phyloP scores from a whole-genome alignment of 202 grass and related monocot genomes.

The Schoenoplectus tabernaemontani region DNA sequence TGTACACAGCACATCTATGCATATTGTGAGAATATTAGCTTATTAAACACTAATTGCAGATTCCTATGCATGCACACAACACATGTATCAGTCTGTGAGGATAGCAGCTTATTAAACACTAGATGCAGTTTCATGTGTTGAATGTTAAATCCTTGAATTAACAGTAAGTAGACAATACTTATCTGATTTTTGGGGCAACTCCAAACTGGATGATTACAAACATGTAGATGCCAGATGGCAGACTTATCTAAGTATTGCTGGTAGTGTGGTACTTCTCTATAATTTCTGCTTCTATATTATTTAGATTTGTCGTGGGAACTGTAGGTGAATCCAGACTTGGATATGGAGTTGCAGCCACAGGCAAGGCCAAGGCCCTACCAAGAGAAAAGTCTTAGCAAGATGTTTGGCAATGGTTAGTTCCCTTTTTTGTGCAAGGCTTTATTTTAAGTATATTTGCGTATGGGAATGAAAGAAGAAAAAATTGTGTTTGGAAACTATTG shows the following conservation, averaged over 20 bases:
- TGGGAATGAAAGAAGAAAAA: not conserved
- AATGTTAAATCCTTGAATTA: not conserved
- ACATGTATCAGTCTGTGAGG: no score
- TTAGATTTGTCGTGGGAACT: no score
- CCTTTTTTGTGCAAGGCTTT: not conserved
- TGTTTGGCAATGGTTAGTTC: conserved; percentile 89
- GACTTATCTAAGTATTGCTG: not conserved
- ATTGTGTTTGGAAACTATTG: not conserved
- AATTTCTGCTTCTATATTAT: no score
- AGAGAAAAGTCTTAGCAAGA: no score
- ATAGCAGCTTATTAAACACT: no score
- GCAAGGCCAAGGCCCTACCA: no score
- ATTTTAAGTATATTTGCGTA: not conserved
- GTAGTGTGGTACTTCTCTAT: not conserved
- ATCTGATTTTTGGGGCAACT: not conserved
- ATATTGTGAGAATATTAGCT: not conserved
- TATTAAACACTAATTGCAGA: no score
- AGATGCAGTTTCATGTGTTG: not conserved
- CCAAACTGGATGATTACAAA: not conserved
- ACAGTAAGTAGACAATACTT: not conserved
- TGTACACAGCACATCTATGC: not conserved
- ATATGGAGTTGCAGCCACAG: no score
- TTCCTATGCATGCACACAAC: no score
- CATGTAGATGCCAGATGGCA: not conserved
- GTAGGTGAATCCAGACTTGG: no score